Evolutionary conservation across 2,329 filamentous ascomycete genomes (phyloP), one percentile per base, ranked within the genome.

Genomic region (Fusarium nanum): DNA sequence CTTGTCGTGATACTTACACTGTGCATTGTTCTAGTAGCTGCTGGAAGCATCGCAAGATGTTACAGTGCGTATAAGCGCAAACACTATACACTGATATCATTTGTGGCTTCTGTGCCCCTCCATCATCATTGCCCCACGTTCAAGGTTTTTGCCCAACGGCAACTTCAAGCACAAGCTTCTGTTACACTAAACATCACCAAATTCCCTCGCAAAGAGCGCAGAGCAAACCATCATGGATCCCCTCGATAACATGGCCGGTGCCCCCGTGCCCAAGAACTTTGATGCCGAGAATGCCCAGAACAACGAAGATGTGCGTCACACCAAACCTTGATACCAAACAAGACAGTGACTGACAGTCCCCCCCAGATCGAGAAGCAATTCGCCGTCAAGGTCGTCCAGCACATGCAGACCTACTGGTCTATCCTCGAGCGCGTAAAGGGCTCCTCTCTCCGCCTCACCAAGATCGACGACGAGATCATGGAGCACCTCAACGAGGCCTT

Each of bases 281-380:
- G 80, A 91, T 79, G 78, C 89, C 79, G 79, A 90, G 76, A 79
- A 86, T 48, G 84, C 86, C 55, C 78, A 81, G 62, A 88, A 88
- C 76, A 82, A 86, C 75, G 85, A 87, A 74, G 85, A 87, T 79
- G 86, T 87, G 75, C 73, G 91, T 56, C 52, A 41, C 11, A 22
- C 58, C 54, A 32, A 53, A 23, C 64, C 23, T 60, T 28, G 54
- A 47, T 65, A 47, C 40, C n/a, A 50, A 16, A 37, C 60, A 34
- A 11, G 49, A 16, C 25, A 55, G 64, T 63, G 25, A 66, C 48
- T 13, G n/a, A 30, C 30, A 23, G 6, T 20, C 10, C 40, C 9
- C 32, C 34, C 34, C 22, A 97, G 93, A 98, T 99, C 80, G 96
- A 99, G 88, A 97, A 98, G 87, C 96, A 98, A 82, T 99, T 99